These are phyloP conservation scores for Dactylellina parvicollis DNA, from an alignment of 2,329 filamentous ascomycete species.

Conservation along the genomic window DNA sequence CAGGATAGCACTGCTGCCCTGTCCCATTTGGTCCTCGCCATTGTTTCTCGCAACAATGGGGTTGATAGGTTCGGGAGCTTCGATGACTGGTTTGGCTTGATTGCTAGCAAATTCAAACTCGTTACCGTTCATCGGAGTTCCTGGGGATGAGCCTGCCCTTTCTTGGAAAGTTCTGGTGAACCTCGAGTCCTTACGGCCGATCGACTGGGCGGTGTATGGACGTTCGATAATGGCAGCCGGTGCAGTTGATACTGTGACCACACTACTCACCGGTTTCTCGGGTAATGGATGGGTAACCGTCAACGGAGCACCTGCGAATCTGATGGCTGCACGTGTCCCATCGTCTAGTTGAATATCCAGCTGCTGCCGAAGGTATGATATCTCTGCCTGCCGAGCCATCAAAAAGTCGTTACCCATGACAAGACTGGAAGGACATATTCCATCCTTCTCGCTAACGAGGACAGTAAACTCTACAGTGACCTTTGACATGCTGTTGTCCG, in stretches of 20 bases:
- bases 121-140: slow-evolving; percentile 34
- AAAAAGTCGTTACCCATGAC: slow-evolving; percentile 51
- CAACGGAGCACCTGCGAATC: slow-evolving; percentile 48
- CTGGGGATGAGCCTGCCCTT: slow-evolving; percentile 41
- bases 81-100: slow-evolving; percentile 18
- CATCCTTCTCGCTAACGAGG: slow-evolving; percentile 49
- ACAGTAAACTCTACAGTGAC: slow-evolving; percentile 50
- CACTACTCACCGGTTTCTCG: slow-evolving; percentile 35
- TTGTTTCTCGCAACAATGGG: slow-evolving; percentile 2
- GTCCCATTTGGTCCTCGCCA: slow-evolving; percentile 39
- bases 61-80: slow-evolving; percentile 14
- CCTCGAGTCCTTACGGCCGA: slow-evolving; percentile 49
- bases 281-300: slow-evolving; percentile 42
- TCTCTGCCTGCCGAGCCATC: slow-evolving; percentile 47
- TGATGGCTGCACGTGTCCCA: slow-evolving; percentile 44
- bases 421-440: slow-evolving; percentile 47
- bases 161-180: slow-evolving; percentile 51
- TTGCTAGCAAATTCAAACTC: slow-evolving; percentile 42
- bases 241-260: slow-evolving; percentile 16
- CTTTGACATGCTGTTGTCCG: slow-evolving; percentile 37
- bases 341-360: slow-evolving; percentile 51
- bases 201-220: slow-evolving; percentile 46
- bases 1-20: slow-evolving; percentile 49
- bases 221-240: slow-evolving; percentile 21
- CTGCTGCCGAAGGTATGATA: slow-evolving; percentile 40